A percentile compares a stretch with the other conserved stretches of the same genome.
Evolutionary conservation across 257 asterid species (phyloP).

Genomic region (Capsicum pubescens): DNA sequence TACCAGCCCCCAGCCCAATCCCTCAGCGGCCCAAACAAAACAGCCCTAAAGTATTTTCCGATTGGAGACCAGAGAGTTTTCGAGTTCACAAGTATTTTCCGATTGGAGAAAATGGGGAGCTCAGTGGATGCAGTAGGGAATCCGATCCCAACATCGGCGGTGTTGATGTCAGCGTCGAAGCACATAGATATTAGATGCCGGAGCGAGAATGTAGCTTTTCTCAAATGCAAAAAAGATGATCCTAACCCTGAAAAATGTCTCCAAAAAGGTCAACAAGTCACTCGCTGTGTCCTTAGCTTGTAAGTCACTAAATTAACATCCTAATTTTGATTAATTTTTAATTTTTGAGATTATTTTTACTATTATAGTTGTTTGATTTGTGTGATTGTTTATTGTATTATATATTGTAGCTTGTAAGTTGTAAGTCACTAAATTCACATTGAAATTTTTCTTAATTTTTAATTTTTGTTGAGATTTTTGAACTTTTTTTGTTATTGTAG

Average conservation of each 20-base stretch:
- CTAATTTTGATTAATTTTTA: background rate
- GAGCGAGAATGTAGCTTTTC: slow-evolving; percentile 63
- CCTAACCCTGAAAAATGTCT: slow-evolving; percentile 82
- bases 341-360: background rate
- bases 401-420: background rate
- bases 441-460: too few relatives aligned
- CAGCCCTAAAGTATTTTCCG: too few relatives aligned
- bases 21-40: too few relatives aligned
- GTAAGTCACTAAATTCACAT: too few relatives aligned
- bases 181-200: slow-evolving; percentile 66
- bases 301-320: slow-evolving; percentile 37
- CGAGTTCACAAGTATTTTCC: background rate
- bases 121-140: slow-evolving; percentile 51
- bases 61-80: too few relatives aligned
- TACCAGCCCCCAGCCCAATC: too few relatives aligned
- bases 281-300: slow-evolving; percentile 70
- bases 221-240: slow-evolving; percentile 75
- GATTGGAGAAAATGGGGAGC: slow-evolving; percentile 44
- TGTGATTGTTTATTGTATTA: too few relatives aligned
- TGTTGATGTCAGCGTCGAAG: slow-evolving; percentile 70
- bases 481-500: too few relatives aligned
- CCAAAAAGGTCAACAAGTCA: slow-evolving; percentile 74
- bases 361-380: background rate
- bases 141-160: slow-evolving; percentile 63
- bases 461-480: too few relatives aligned